phyloP scores from a whole-genome alignment of 108 stramenopile species.

The Schizochytrium sp. region DNA sequence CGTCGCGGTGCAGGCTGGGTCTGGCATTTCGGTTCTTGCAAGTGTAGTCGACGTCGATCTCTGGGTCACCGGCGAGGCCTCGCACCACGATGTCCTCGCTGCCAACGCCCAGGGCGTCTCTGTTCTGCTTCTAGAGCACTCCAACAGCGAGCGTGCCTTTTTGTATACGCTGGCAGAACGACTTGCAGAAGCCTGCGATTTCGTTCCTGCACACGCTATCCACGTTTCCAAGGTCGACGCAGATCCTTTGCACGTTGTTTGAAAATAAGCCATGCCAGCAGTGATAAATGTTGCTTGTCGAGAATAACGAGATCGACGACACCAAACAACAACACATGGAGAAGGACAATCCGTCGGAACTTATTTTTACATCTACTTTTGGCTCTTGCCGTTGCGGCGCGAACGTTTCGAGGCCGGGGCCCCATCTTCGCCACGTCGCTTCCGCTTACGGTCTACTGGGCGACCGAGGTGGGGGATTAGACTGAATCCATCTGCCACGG shows the following conservation, averaged over 20 bases:
- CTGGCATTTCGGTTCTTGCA: not conserved
- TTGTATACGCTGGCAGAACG: not conserved
- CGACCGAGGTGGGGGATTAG: too few species aligned
- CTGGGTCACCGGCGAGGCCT: constrained; percentile 9
- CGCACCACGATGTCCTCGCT: constrained; percentile 3
- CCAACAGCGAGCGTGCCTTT: constrained; percentile 23
- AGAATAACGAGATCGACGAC: too few species aligned
- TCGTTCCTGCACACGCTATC: not conserved
- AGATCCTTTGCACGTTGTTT: not conserved
- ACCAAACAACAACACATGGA: too few species aligned
- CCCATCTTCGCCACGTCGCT: too few species aligned
- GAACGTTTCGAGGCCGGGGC: too few species aligned
- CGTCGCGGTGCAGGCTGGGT: not conserved
- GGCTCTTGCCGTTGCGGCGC: too few species aligned
- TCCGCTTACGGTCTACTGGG: too few species aligned
- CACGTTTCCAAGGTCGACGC: not conserved
- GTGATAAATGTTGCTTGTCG: too few species aligned
- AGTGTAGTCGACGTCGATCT: not conserved
- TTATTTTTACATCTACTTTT: too few species aligned
- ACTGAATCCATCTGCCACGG: too few species aligned
- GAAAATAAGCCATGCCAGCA: not conserved
- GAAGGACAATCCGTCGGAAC: too few species aligned
- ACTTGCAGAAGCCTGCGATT: not conserved
- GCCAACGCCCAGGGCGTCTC: not conserved
- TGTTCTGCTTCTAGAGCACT: constrained; percentile 4